Conservation (phyloP, 2,329 filamentous ascomycete genomes). For the Fulvia fulva region DNA sequence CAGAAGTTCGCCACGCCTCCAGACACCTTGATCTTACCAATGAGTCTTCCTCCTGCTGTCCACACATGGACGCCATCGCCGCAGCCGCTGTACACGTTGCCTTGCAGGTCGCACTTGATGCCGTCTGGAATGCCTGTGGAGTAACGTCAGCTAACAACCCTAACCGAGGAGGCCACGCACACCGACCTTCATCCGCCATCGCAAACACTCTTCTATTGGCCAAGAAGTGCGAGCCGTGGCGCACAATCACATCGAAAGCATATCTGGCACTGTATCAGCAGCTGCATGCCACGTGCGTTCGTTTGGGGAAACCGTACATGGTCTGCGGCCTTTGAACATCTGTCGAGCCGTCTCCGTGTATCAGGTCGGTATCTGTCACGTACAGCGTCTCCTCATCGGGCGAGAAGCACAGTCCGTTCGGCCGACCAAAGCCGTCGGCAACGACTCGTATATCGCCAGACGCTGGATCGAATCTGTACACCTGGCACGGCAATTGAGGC, state of each 20-base stretch:
- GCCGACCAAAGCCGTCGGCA: constrained; percentile 54
- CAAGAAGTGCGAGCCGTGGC: constrained; percentile 25
- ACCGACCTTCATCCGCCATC: constrained; percentile 25
- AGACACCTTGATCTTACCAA: constrained; percentile 57
- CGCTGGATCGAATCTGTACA: constrained; percentile 47
- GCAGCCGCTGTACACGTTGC: constrained; percentile 55
- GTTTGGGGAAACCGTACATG: constrained; percentile 41
- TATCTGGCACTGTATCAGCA: constrained; percentile 12
- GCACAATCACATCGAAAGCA: constrained; percentile 30
- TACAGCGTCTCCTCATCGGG: constrained; percentile 53
- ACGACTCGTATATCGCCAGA: constrained; percentile 53
- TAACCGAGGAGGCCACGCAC: not conserved
- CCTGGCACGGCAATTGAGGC: constrained; percentile 54
- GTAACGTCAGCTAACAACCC: not conserved
- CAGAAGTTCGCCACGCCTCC: constrained; percentile 34
- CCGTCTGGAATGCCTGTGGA: constrained; percentile 56
- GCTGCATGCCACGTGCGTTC: not conserved
- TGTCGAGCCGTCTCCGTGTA: constrained; percentile 39
- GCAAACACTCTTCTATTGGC: constrained; percentile 28
- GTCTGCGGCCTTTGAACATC: constrained; percentile 44
- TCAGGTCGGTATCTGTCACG: constrained; percentile 55
- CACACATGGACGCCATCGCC: constrained; percentile 55
- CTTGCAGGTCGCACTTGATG: constrained; percentile 50
- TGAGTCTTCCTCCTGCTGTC: constrained; percentile 46
- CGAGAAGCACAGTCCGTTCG: constrained; percentile 57